A percentile compares a stretch with the other conserved stretches of the same genome.
phyloP scores from a whole-genome alignment of 805 yeast species.

The Saturnispora halmiae region DNA sequence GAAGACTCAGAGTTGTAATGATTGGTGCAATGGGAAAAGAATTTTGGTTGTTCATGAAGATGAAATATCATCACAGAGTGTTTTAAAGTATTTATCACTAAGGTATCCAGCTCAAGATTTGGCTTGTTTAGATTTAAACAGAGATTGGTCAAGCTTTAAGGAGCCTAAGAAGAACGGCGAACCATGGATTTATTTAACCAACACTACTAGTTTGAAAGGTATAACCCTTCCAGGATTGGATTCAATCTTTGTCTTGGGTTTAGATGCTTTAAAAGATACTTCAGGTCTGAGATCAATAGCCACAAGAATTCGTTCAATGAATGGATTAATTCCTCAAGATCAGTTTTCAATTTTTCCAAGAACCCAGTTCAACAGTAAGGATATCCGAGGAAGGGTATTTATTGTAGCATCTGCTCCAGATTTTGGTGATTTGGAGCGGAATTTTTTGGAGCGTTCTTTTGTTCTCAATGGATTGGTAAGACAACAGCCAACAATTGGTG shows the following conservation, averaged over 20 bases:
- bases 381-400: conserved; percentile 15
- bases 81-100: conserved; percentile 9
- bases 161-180: conserved; percentile 4
- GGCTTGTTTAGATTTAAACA: conserved; percentile 12
- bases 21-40: conserved; percentile 9
- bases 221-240: conserved; percentile 22
- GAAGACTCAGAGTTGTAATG: conserved; percentile 11
- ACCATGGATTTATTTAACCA: conserved; percentile 20
- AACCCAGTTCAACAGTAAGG: not conserved
- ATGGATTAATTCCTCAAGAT: conserved; percentile 17
- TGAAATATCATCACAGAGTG: conserved; percentile 16
- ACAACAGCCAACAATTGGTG: conserved; percentile 19
- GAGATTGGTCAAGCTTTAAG: conserved; percentile 16
- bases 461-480: conserved; percentile 22
- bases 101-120: conserved; percentile 12
- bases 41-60: conserved; percentile 25
- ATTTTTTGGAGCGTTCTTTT: conserved; percentile 24
- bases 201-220: conserved; percentile 22
- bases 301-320: conserved; percentile 22
- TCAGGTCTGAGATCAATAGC: conserved; percentile 19
- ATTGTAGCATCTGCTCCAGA: conserved; percentile 16
- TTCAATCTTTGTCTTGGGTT: conserved; percentile 25
- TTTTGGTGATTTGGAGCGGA: conserved; percentile 25
- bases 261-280: conserved; percentile 24
- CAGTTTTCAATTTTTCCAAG: conserved; percentile 16